These are phyloP conservation scores for Clathrus columnatus DNA, from an alignment of 768 basidiomycete species.

Conservation along the genomic window DNA sequence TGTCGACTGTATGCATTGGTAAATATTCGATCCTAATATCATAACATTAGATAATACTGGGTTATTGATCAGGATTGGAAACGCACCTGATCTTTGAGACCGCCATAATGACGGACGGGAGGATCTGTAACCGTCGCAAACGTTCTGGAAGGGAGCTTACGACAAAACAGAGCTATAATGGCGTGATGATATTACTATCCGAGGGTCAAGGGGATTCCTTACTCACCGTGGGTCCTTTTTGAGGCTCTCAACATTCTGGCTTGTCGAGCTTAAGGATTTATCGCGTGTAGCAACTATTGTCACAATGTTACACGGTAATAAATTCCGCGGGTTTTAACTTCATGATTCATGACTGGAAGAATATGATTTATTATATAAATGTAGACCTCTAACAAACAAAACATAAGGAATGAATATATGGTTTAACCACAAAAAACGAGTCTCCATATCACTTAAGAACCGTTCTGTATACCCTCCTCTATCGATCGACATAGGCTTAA, in stretches of 20 bases:
- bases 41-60: not conserved
- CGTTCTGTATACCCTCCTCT: constrained; percentile 33
- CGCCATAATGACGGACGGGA: constrained; percentile 89
- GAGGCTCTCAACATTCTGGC: constrained; percentile 2
- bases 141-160: constrained; percentile 4
- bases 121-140: constrained; percentile 73
- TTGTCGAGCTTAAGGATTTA: not conserved
- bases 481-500: constrained; percentile 60
- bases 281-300: too few species aligned
- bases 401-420: not conserved
- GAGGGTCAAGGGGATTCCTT: not conserved
- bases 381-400: not conserved
- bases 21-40: constrained; percentile 64
- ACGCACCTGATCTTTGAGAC: constrained; percentile 71
- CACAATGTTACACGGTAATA: too few species aligned
- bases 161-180: not conserved
- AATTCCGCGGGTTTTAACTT: too few species aligned
- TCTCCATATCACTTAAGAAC: not conserved
- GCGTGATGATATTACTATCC: not conserved
- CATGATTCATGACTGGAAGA: too few species aligned
- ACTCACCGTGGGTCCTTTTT: constrained; percentile 5
- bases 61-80: not conserved
- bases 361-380: not conserved
- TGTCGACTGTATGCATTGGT: constrained; percentile 84
- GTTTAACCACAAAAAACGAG: not conserved